Evolutionary conservation across 768 basidiomycete species (phyloP).

Genomic region (Boletus tylopilopsis): DNA sequence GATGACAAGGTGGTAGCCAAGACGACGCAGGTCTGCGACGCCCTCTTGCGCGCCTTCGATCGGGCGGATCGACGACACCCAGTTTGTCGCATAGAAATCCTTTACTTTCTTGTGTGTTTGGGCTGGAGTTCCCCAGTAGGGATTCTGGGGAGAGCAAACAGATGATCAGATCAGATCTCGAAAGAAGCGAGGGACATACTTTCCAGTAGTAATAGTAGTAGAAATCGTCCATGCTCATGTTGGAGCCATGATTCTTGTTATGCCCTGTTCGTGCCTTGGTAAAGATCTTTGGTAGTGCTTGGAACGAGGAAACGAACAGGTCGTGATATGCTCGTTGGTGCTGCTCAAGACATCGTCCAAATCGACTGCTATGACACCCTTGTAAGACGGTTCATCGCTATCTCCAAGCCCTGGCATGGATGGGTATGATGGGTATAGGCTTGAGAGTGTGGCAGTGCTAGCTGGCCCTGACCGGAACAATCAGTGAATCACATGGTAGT

Average conservation of each 20-base stretch:
- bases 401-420: neutral
- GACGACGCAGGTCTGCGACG: conserved; percentile 46
- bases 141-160: conserved; percentile 33
- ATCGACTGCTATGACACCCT: conserved; percentile 57
- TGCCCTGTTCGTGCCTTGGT: conserved; percentile 48
- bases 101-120: conserved; percentile 59
- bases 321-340: conserved; percentile 55
- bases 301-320: conserved; percentile 38
- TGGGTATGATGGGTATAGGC: conserved; percentile 5
- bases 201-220: conserved; percentile 81
- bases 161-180: neutral
- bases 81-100: conserved; percentile 52
- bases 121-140: conserved; percentile 56
- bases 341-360: conserved; percentile 64
- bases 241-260: conserved; percentile 53
- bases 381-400: conserved; percentile 9
- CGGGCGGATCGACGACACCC: conserved; percentile 44
- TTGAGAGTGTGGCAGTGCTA: too few species aligned
- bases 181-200: conserved; percentile 30
- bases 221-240: conserved; percentile 52
- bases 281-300: neutral
- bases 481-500: too few species aligned
- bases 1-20: conserved; percentile 69
- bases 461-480: too few species aligned
- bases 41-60: conserved; percentile 63